Conservation (phyloP, 164 flowering plant genomes). For the Dillenia turbinata region DNA sequence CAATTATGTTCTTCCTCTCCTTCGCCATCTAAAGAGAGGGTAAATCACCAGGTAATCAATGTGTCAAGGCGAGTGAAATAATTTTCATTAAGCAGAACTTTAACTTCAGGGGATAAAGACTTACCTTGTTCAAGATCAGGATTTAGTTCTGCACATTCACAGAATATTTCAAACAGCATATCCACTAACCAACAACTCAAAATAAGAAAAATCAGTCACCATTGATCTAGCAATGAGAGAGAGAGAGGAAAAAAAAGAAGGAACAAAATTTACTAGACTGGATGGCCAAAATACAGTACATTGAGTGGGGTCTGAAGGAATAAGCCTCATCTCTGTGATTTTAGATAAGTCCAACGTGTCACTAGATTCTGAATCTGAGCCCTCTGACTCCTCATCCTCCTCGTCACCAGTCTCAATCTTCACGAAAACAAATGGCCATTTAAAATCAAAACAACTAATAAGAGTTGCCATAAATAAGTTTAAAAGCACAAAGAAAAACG, state of each 20-base stretch:
- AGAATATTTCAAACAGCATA: conserved; percentile 64
- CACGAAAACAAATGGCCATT: conserved; percentile 6
- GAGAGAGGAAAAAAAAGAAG: not conserved
- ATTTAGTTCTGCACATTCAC: conserved; percentile 91
- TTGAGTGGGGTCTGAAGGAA: conserved; percentile 78
- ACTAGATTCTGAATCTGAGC: conserved; percentile 52
- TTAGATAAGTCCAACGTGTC: conserved; percentile 54
- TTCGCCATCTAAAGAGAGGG: conserved; percentile 8
- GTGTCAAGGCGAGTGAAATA: not conserved
- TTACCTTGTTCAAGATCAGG: conserved; percentile 80
- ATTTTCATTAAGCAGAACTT: not conserved
- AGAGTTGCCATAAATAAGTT: too few species aligned
- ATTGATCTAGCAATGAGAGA: not conserved
- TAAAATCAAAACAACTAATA: too few species aligned
- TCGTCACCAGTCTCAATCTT: conserved; percentile 77
- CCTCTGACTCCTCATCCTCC: conserved; percentile 56
- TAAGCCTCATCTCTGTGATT: conserved; percentile 85
- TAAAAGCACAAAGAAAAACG: too few species aligned
- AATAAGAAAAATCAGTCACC: conserved; percentile 5
- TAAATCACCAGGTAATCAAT: not conserved
- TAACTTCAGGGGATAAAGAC: conserved; percentile 1
- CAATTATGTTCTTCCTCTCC: conserved; percentile 70
- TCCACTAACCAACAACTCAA: conserved; percentile 55
- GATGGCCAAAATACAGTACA: conserved; percentile 27
- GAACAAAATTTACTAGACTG: not conserved